Evolutionary conservation across 2,329 filamentous ascomycete species (phyloP).

Genomic region (Aureobasidium uvarum): DNA sequence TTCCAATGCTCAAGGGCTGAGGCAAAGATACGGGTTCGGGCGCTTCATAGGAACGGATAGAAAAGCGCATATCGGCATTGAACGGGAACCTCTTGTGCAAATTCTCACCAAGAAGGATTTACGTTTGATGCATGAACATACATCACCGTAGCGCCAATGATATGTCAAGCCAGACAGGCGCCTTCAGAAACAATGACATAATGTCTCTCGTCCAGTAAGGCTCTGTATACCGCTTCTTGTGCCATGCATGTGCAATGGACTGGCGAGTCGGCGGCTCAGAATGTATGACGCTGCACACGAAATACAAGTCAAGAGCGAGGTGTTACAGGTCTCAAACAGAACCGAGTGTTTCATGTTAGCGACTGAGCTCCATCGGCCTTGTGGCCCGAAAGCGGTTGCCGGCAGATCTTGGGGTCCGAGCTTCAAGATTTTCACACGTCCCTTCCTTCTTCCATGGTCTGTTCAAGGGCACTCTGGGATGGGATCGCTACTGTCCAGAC

Average conservation of each 20-base stretch:
- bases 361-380: conserved; percentile 13
- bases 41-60: conserved; percentile 52
- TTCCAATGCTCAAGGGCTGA: conserved; percentile 30
- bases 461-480: neutral
- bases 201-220: neutral
- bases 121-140: neutral
- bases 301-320: neutral
- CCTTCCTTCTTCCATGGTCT: neutral
- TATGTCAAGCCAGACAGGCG: neutral
- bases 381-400: conserved; percentile 1
- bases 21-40: conserved; percentile 49
- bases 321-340: conserved; percentile 16
- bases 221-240: neutral
- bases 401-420: conserved; percentile 11
- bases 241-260: neutral
- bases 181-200: neutral
- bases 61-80: conserved; percentile 52
- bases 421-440: neutral
- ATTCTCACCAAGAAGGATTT: conserved; percentile 14
- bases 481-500: neutral
- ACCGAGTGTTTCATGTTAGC: conserved; percentile 20
- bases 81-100: conserved; percentile 45
- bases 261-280: neutral
- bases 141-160: conserved; percentile 9
- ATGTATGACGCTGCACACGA: neutral